Conservation (phyloP, 352 stramenopile genomes). For the Phytophthora chlamydospora region DNA sequence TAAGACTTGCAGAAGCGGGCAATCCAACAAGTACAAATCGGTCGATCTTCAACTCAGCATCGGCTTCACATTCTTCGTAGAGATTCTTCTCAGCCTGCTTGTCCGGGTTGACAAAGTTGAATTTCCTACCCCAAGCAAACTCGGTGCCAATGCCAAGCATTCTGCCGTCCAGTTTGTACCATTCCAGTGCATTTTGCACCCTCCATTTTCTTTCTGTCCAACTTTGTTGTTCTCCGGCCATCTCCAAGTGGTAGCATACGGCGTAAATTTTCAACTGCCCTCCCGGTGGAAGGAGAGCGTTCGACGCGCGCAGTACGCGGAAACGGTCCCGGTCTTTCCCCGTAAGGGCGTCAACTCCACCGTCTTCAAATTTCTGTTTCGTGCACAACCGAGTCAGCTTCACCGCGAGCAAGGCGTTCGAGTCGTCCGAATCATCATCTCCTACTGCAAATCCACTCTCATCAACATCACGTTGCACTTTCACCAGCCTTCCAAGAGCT, state of each 20-base stretch:
- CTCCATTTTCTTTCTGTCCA: not conserved
- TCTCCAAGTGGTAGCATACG: not conserved
- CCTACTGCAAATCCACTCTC: no score
- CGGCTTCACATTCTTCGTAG: not conserved
- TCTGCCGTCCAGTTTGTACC: not conserved
- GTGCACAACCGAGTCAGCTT: not conserved
- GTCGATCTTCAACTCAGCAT: not conserved
- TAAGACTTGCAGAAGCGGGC: not conserved
- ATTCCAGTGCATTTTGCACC: not conserved
- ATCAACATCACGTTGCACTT: no score
- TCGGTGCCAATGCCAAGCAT: not conserved
- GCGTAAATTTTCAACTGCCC: slow-evolving; percentile 5
- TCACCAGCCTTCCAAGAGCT: not conserved
- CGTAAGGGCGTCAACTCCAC: not conserved
- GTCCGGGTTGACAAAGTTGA: not conserved
- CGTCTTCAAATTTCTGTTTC: not conserved
- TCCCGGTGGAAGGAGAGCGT: not conserved
- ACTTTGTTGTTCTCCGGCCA: not conserved
- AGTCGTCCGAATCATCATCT: not conserved
- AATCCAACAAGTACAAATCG: not conserved
- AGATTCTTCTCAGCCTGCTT: not conserved
- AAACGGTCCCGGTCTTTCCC: slow-evolving; percentile 4
- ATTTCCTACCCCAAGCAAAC: not conserved
- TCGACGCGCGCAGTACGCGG: not conserved
- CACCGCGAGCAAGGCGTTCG: not conserved